Evolutionary conservation across 1,139 yeast genomes (phyloP), one percentile per base, ranked within the genome.

Genomic region (Nakaseomyces kungkrabaensis): DNA sequence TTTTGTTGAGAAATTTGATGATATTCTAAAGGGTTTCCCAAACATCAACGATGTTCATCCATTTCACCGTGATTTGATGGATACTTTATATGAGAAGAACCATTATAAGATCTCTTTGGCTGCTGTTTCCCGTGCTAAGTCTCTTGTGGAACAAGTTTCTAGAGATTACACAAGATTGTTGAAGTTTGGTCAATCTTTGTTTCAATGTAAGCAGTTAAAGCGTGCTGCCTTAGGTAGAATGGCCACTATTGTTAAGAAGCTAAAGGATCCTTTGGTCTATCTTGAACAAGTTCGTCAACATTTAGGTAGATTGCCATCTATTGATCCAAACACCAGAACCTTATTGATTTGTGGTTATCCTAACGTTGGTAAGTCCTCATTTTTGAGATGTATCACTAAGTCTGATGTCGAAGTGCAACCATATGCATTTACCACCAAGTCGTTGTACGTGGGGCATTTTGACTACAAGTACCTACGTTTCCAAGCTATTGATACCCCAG

Each of bases 341-440:
- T 75, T 92, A 62, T 78, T 92, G 64, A 90, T 94, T 65, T 94
- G 98, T 74, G 99, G 99, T 55, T 92, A 92, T 72, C 99, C 99
- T 51, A 92, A 92, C 69, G 99, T 92, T 54, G 99, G 99, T 72
- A 92, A 92, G 72, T 92, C 98, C 11, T 88, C 97, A 25, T 92
- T 92, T 72, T 78, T 92, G 70, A 79, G 81, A 66, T 82, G 94
- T 69, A 87, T 94, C 70, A 92, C 98, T 55, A 86, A 95, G 65
- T 98, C 98, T 36, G 97, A 92, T 62, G 99, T 92, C 53, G 99
- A 92, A 64, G 98, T 94, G 55, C 98, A 94, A 71, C 98, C 98
- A 38, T 92, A 92, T 71, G 98, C 98, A 45, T 92, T 92, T 79
- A 90, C 97, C 60, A 90, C 97, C 55, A 90, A 90, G 72, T 85